Evolutionary conservation across 768 basidiomycete genomes (phyloP), one percentile per base, ranked within the genome.

Genomic region (Cystobasidium ongulense): DNA sequence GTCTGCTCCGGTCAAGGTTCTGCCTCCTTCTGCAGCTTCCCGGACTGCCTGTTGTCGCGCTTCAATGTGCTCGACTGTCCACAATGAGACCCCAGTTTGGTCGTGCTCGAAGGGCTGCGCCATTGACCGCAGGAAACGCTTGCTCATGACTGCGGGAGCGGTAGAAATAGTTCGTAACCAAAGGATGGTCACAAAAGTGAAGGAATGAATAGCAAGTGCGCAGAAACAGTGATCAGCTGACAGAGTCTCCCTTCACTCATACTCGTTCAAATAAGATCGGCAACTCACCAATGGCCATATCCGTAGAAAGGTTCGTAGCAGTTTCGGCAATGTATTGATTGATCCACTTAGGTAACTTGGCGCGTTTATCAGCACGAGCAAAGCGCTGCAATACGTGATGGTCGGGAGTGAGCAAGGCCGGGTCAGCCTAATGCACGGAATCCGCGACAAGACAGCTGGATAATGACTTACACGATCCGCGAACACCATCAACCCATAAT

Each of bases 311-410:
- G 81, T 98, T 99, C 11, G 96, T 90, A 23, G 93, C 91, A 0
- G 92, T 90, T 81, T 98, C 96, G n/a, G 92, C 96, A 79, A 99
- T 98, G 80, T 96, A 97, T 79, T 95, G 92, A 80, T 98, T 97
- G 77, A 99, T 98, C 96, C 96, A 99, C 52, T 91, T 88, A 5
- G 96, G 96, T 76, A 99, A 84, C 84, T 97, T 97, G 39, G 92
- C 90, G 17, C 80, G 79, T 78, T 95, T 95, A 79, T 95, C 92
- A 7, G 90, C 89, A 62, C 92, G 87, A 13, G 92, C 91, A 80
- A 92, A 95, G 25, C 92, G 89, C 92, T 95, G 78, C 18, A 43
- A 1, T 21, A 50, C 7, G 3, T 17, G 46, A n/a, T 21, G n/a
- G n/a, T 8, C 7, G 39, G 39, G 39, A 18, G 7, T 41, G 41